Evolutionary conservation across 2,329 filamentous ascomycete species (phyloP), one percentile per base, ranked within the genome.

Genomic region (Fusarium liriodendri): DNA sequence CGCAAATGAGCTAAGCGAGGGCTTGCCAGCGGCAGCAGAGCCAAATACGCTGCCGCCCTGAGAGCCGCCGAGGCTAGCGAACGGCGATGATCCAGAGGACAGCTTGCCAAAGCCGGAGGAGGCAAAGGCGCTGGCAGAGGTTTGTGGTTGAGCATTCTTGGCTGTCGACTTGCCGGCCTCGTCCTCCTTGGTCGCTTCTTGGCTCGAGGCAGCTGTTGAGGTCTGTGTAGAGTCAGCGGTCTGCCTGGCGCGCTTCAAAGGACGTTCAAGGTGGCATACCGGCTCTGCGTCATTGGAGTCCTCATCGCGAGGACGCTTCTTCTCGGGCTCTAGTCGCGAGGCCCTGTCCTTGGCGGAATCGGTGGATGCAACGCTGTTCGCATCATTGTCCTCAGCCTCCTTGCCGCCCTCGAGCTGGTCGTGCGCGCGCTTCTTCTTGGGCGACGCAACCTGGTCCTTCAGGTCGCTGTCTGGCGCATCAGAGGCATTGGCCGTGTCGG

Each of bases 71-170:
- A 92, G 78, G 20, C 85, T 80, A 42, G 90, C 90, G 78, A 94
- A 94, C 0, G 91, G 91, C 5, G 92, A 94, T 29, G 88, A 84
- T 6, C 89, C 88, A 27, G 88, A 84, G 9, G 92, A 87, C 64
- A 94, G 89, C 62, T 91, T 90, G 62, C 91, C 89, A 78, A 95
- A 91, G 20, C 88, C 89, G 4, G 93, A 95, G 57, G 86, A 87
- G 25, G 90, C 90, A 80, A 95, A 95, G 7, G 91, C 89, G 11
- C 89, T 89, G 14, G 86, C 71, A 8, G 92, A 90, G 20, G 89
- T 88, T 61, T 81, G 79, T 38, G 73, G 69, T 74, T 76, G 69
- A 33, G 73, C 50, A 59, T 79, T 76, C 64, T 81, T 80, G 40
- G 70, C 60, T 25, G 75, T 63, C 20, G 78, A 75, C 55, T 76